These are phyloP conservation scores for Arthrobotrys entomopaga DNA, from an alignment of 2,329 filamentous ascomycete genomes.

Conservation along the genomic window DNA sequence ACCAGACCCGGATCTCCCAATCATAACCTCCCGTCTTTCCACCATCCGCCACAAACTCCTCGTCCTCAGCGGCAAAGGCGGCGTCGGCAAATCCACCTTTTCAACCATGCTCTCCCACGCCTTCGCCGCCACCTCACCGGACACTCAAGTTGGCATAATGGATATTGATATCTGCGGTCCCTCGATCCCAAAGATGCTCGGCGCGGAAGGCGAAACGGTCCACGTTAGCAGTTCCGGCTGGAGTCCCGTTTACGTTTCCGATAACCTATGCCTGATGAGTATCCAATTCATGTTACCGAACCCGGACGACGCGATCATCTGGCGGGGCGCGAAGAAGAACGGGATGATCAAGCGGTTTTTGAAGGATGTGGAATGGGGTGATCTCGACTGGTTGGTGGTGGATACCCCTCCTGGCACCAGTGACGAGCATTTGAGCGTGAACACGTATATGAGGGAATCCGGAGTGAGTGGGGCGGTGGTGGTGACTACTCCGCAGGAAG, in stretches of 20 bases:
- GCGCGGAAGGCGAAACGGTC: conserved; percentile 90
- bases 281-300: conserved; percentile 98
- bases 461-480: conserved; percentile 93
- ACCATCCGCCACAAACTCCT: conserved; percentile 91
- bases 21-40: conserved; percentile 84
- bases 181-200: conserved; percentile 98
- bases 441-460: conserved; percentile 87
- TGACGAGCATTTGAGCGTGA: conserved; percentile 95
- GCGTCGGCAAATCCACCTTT: conserved; percentile 96
- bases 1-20: conserved; percentile 89
- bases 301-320: conserved; percentile 93
- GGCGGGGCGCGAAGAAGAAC: conserved; percentile 98
- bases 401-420: conserved; percentile 95
- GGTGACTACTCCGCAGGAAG: conserved; percentile 94
- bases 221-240: conserved; percentile 88
- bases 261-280: conserved; percentile 95
- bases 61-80: conserved; percentile 92
- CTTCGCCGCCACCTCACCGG: conserved; percentile 78
- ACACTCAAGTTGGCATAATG: conserved; percentile 88
- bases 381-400: conserved; percentile 89
- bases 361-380: conserved; percentile 97
- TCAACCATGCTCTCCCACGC: conserved; percentile 87
- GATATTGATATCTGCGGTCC: conserved; percentile 98
- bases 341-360: conserved; percentile 97
- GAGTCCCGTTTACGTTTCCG: conserved; percentile 94